Conservation (phyloP, 805 yeast genomes). For the Sugiyamaella smithiae region DNA sequence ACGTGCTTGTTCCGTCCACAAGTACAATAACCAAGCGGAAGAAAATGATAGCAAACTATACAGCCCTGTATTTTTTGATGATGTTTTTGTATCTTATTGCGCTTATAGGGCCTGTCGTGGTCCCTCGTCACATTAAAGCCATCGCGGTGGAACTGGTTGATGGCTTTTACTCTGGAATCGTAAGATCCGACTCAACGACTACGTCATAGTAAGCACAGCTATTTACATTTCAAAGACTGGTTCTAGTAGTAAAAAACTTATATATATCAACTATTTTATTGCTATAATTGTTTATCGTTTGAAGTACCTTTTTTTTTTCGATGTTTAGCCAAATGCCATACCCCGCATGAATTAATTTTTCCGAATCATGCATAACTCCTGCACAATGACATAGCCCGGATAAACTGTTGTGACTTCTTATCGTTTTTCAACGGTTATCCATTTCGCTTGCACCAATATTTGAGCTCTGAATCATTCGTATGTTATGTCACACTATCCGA, state of each 20-base stretch:
- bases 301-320: too few species aligned
- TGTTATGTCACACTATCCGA: too few species aligned
- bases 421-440: too few species aligned
- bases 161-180: constrained; percentile 30
- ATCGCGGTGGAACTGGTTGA: constrained; percentile 23
- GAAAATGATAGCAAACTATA: constrained; percentile 82
- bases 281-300: neutral
- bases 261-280: neutral
- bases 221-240: too few species aligned
- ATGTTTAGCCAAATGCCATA: too few species aligned
- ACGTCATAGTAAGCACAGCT: too few species aligned
- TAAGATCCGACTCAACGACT: constrained; percentile 22
- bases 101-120: constrained; percentile 79
- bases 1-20: constrained; percentile 24
- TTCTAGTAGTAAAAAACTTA: neutral
- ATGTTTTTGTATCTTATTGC: constrained; percentile 59
- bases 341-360: neutral
- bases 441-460: too few species aligned
- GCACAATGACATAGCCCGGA: neutral
- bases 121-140: constrained; percentile 14
- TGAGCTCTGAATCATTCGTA: too few species aligned
- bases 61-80: constrained; percentile 59
- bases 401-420: too few species aligned
- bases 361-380: neutral
- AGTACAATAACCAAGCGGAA: constrained; percentile 37